phyloP scores from a whole-genome alignment of 805 yeast genomes.

The Cyberlindnera veronae region DNA sequence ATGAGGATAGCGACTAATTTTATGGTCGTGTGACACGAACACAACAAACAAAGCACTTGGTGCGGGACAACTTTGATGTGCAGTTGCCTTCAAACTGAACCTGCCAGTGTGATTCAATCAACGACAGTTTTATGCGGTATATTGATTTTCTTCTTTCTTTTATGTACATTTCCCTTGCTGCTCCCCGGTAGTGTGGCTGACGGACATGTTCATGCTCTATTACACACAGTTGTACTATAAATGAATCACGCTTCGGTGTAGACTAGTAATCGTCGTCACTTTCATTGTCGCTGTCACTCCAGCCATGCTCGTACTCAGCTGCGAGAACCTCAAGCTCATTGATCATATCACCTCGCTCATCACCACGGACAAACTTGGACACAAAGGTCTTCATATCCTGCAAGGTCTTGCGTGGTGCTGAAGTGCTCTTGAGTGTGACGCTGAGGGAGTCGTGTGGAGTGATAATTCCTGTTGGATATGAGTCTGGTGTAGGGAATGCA shows the following conservation, averaged over 20 bases:
- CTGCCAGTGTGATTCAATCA: too few relatives aligned
- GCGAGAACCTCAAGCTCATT: slow-evolving; percentile 45
- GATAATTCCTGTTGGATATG: slow-evolving; percentile 31
- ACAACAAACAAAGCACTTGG: too few relatives aligned
- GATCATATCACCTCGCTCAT: slow-evolving; percentile 51
- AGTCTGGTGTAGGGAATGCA: slow-evolving; percentile 27
- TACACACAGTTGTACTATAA: too few relatives aligned
- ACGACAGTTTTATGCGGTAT: too few relatives aligned
- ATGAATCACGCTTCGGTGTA: too few relatives aligned
- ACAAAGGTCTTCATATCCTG: slow-evolving; percentile 30
- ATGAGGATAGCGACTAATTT: slow-evolving; percentile 29
- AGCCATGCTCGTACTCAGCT: slow-evolving; percentile 49
- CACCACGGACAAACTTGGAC: slow-evolving; percentile 32
- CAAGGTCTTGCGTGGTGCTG: slow-evolving; percentile 14
- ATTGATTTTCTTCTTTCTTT: too few relatives aligned
- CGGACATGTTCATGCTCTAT: too few relatives aligned
- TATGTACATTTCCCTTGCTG: too few relatives aligned
- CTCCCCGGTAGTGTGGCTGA: too few relatives aligned
- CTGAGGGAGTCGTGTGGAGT: slow-evolving; percentile 14
- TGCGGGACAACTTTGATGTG: too few relatives aligned
- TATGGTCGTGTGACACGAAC: too few relatives aligned
- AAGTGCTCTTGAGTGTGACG: slow-evolving; percentile 23
- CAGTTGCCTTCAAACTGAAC: too few relatives aligned
- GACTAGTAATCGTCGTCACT: slow-evolving; percentile 37
- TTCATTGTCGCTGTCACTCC: slow-evolving; percentile 36